These are phyloP conservation scores for Epichloe coenophiala DNA, from an alignment of 2,329 filamentous ascomycete species.

Conservation along the genomic window DNA sequence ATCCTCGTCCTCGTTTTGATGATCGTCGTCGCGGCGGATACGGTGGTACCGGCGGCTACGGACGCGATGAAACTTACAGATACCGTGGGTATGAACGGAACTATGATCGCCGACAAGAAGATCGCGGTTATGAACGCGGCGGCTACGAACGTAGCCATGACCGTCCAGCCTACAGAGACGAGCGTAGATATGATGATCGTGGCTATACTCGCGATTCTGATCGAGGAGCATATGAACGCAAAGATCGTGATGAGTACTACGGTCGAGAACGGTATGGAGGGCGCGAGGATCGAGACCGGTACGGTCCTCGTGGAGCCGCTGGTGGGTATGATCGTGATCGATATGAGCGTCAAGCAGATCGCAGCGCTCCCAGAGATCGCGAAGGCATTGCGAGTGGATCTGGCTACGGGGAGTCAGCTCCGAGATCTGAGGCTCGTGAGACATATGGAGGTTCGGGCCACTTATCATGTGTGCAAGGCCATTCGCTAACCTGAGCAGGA, in stretches of 20 bases:
- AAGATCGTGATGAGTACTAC: conserved; percentile 29
- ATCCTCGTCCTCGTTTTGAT: conserved; percentile 35
- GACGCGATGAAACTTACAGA: conserved; percentile 45
- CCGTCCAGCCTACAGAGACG: conserved; percentile 15
- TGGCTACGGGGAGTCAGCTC: conserved; percentile 27
- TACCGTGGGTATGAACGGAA: conserved; percentile 33
- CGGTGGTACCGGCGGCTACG: conserved; percentile 28
- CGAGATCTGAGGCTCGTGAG: conserved; percentile 30
- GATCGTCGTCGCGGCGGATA: conserved; percentile 52
- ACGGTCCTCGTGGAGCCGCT: conserved; percentile 22
- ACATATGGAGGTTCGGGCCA: conserved; percentile 28
- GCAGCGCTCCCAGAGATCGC: conserved; percentile 26
- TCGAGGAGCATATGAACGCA: conserved; percentile 41
- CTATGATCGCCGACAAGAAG: conserved; percentile 32
- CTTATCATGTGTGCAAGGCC: neutral
- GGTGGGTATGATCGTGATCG: conserved; percentile 35
- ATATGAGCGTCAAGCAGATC: conserved; percentile 33
- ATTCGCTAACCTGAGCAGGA: conserved; percentile 18
- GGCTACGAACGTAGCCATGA: conserved; percentile 38
- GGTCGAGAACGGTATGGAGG: conserved; percentile 26
- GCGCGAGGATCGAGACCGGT: conserved; percentile 33
- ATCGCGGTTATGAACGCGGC: conserved; percentile 26
- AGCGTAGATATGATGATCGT: conserved; percentile 33
- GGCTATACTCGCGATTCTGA: conserved; percentile 41
- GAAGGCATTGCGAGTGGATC: conserved; percentile 23